phyloP scores from a whole-genome alignment of 805 yeast species.

The Candida insectorum region DNA sequence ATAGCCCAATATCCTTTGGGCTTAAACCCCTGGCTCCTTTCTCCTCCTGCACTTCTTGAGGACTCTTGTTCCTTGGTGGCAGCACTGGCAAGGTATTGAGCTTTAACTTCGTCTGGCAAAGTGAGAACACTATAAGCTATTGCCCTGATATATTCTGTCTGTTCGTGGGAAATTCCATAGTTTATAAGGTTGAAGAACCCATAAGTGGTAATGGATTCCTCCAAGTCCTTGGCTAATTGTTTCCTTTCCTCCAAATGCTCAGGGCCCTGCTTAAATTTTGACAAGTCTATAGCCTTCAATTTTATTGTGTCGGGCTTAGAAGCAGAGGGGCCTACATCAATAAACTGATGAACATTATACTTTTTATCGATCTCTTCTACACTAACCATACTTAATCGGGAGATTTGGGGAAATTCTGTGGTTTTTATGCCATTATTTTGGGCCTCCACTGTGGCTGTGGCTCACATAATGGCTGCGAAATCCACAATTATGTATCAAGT shows the following conservation, averaged over 20 bases:
- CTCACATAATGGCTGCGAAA: no score
- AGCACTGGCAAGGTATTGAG: conserved; percentile 26
- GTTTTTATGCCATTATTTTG: no score
- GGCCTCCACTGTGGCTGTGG: no score
- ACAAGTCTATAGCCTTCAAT: conserved; percentile 34
- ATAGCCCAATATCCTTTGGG: conserved; percentile 49
- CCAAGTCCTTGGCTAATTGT: conserved; percentile 33
- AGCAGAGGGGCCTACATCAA: conserved; percentile 16
- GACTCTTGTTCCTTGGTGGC: conserved; percentile 25
- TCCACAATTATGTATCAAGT: no score
- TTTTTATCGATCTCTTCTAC: conserved; percentile 14
- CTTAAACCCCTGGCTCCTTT: conserved; percentile 46
- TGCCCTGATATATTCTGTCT: conserved; percentile 18
- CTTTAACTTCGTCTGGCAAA: conserved; percentile 23
- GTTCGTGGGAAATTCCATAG: conserved; percentile 18
- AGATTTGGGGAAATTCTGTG: no score
- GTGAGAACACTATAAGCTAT: conserved; percentile 23
- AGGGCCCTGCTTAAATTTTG: conserved; percentile 32
- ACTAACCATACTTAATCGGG: conserved; percentile 2
- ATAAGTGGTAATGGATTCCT: conserved; percentile 35
- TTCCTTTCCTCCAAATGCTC: conserved; percentile 26
- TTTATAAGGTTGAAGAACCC: conserved; percentile 43
- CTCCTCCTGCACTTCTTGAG: conserved; percentile 37
- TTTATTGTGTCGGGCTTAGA: conserved; percentile 16
- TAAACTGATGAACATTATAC: conserved; percentile 22